phyloP scores from a whole-genome alignment of 768 basidiomycete species.

The Russula virescens region DNA sequence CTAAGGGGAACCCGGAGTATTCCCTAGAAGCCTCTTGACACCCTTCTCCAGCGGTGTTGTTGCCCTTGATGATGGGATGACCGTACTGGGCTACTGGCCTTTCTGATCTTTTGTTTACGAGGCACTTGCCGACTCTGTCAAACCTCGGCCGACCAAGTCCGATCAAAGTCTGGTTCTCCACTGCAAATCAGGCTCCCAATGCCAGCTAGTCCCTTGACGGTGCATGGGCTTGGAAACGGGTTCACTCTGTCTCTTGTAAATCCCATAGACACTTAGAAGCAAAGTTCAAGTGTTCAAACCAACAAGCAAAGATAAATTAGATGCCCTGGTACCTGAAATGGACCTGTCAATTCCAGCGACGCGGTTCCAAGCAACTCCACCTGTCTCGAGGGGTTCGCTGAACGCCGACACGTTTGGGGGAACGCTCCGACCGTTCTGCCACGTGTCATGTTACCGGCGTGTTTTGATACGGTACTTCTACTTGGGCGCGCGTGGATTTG shows the following conservation, averaged over 20 bases:
- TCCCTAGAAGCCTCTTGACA: conserved; percentile 2
- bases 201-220: not conserved
- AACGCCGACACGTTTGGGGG: conserved; percentile 11
- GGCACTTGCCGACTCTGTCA: not conserved
- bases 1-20: conserved; percentile 6
- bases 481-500: conserved; percentile 6
- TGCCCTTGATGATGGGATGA: conserved; percentile 12
- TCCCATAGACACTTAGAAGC: not conserved
- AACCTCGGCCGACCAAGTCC: too few relatives aligned
- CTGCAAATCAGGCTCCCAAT: not conserved
- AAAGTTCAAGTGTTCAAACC: not conserved
- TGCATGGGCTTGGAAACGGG: not conserved
- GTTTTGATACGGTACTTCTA: conserved; percentile 7
- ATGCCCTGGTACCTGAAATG: conserved; percentile 19
- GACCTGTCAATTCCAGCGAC: conserved; percentile 10
- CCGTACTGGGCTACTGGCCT: not conserved
- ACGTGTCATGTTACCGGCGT: conserved; percentile 17
- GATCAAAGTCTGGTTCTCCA: not conserved
- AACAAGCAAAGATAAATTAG: not conserved
- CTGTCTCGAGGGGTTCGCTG: conserved; percentile 15
- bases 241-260: not conserved
- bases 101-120: conserved; percentile 5
- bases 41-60: conserved; percentile 10
- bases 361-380: conserved; percentile 8
- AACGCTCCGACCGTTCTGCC: conserved; percentile 8